Conservation (phyloP, 371 early-diverging fungal species). For the Choanephora cucurbitarum region DNA sequence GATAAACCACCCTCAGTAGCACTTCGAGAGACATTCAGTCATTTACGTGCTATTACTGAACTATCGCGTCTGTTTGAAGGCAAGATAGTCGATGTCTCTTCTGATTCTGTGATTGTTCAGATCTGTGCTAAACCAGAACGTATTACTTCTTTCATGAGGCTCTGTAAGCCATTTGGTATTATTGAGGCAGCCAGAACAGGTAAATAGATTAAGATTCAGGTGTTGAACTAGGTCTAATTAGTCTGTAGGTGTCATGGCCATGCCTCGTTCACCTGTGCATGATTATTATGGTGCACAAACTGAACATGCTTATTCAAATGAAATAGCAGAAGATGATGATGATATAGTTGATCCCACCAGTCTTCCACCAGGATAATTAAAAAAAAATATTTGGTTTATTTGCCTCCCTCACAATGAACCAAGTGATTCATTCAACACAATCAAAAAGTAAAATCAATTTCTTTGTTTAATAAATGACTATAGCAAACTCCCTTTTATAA, state of each 20-base stretch:
- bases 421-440: too few relatives aligned
- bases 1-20: slow-evolving; percentile 40
- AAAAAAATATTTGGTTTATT: too few relatives aligned
- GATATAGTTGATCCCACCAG: slow-evolving; percentile 73
- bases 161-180: slow-evolving; percentile 92
- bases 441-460: too few relatives aligned
- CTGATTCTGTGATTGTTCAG: slow-evolving; percentile 82
- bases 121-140: slow-evolving; percentile 87
- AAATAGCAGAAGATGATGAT: slow-evolving; percentile 45
- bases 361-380: slow-evolving; percentile 88
- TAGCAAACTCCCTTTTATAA: too few relatives aligned
- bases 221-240: neutral
- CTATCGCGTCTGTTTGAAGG: slow-evolving; percentile 85
- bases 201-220: slow-evolving; percentile 10
- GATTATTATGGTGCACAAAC: slow-evolving; percentile 64
- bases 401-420: too few relatives aligned
- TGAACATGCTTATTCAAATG: slow-evolving; percentile 29
- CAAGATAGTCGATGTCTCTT: slow-evolving; percentile 83
- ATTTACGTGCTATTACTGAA: slow-evolving; percentile 79
- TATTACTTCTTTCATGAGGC: slow-evolving; percentile 87
- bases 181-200: slow-evolving; percentile 92
- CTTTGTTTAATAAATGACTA: too few relatives aligned
- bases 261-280: slow-evolving; percentile 84
- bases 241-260: slow-evolving; percentile 81
- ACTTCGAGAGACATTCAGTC: slow-evolving; percentile 67